phyloP scores from a whole-genome alignment of 202 grass and related monocot species.

The Panicum hallii region DNA sequence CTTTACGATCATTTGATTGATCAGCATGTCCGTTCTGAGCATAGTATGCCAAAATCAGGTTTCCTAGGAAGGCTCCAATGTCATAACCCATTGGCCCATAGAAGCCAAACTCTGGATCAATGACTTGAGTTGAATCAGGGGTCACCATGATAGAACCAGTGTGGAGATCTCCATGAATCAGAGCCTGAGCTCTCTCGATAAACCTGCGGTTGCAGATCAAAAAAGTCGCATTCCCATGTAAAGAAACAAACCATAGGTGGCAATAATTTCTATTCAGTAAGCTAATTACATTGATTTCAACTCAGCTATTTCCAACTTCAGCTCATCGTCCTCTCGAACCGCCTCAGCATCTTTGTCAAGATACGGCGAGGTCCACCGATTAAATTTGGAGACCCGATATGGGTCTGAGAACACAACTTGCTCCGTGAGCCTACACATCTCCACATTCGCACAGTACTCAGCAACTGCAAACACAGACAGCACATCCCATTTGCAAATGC shows the following conservation, averaged over 20 bases:
- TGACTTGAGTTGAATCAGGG: constrained; percentile 79
- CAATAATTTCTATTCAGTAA: not conserved
- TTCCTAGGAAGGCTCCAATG: constrained; percentile 93
- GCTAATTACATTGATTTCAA: constrained; percentile 73
- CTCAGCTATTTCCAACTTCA: constrained; percentile 79
- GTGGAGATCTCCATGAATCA: constrained; percentile 97
- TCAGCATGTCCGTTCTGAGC: constrained; percentile 89
- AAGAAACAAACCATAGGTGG: not conserved
- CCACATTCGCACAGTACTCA: constrained; percentile 79
- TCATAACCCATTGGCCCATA: constrained; percentile 94
- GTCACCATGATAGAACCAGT: constrained; percentile 94
- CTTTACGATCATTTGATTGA: constrained; percentile 71
- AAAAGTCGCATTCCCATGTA: not conserved
- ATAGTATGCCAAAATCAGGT: constrained; percentile 90
- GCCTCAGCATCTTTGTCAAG: constrained; percentile 86
- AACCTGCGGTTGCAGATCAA: constrained; percentile 56
- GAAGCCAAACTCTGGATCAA: constrained; percentile 94
- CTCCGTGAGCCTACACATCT: constrained; percentile 87
- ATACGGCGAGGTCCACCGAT: constrained; percentile 80
- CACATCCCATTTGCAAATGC: not conserved
- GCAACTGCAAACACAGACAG: constrained; percentile 66
- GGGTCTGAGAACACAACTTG: constrained; percentile 96
- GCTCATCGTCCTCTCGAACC: constrained; percentile 59
- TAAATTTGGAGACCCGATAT: constrained; percentile 72
- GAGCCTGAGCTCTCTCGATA: constrained; percentile 88